These are phyloP conservation scores for Populus hybrid DNA, from an alignment of 441 rosid genomes.

Conservation along the genomic window DNA sequence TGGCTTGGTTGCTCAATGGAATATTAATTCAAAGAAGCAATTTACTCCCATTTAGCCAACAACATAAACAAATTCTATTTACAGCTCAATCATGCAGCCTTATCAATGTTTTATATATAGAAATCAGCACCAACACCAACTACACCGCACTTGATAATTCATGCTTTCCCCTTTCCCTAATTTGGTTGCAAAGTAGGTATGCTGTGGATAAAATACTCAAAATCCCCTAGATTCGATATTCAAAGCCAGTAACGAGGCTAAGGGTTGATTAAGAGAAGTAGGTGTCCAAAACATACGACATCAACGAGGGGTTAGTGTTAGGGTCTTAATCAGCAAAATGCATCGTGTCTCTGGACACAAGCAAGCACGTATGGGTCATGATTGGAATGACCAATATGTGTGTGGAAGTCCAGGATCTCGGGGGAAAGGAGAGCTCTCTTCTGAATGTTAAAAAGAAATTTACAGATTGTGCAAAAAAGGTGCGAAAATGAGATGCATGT, in stretches of 20 bases:
- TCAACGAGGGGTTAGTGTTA: not conserved
- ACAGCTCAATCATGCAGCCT: conserved; percentile 21
- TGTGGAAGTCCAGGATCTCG: not conserved
- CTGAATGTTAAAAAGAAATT: not conserved
- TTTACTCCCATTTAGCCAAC: conserved; percentile 10
- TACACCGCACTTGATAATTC: not conserved
- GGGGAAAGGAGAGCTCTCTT: not conserved
- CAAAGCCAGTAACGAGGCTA: not conserved
- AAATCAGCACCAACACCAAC: not conserved
- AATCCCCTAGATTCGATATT: not conserved
- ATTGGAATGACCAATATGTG: not conserved
- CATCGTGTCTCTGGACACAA: conserved; percentile 9
- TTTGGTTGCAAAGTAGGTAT: conserved; percentile 19
- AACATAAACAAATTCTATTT: not conserved
- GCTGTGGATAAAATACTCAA: not conserved
- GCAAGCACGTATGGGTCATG: not conserved
- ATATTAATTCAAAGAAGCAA: conserved; percentile 14
- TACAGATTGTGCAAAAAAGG: not conserved
- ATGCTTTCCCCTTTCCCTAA: conserved; percentile 5
- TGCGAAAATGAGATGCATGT: not conserved
- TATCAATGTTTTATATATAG: not conserved
- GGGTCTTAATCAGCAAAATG: too few relatives aligned
- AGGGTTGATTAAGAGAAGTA: not conserved
- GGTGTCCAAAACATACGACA: conserved; percentile 5
- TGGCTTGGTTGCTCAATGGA: conserved; percentile 24